phyloP scores from a whole-genome alignment of 164 flowering plant genomes.

The Macadamia tetraphylla region DNA sequence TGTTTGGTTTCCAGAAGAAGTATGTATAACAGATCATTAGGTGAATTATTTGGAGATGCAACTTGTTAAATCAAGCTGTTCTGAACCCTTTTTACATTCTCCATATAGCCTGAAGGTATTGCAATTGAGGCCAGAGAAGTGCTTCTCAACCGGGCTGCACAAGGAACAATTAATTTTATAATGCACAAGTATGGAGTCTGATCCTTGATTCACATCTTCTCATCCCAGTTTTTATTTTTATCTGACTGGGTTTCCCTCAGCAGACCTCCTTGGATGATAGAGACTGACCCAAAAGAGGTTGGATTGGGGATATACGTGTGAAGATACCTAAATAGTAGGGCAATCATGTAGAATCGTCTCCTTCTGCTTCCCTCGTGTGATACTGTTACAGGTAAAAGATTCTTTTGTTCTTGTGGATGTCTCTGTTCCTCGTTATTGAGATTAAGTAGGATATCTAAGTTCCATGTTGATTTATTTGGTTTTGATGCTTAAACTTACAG shows the following conservation, averaged over 20 bases:
- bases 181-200: slow-evolving; percentile 70
- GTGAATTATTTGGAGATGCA: background rate
- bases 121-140: slow-evolving; percentile 76
- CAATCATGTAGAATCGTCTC: background rate
- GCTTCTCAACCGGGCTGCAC: slow-evolving; percentile 76
- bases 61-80: background rate
- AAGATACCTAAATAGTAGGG: background rate
- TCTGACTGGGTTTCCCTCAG: background rate
- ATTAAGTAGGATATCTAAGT: background rate
- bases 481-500: background rate
- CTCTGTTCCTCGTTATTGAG: background rate
- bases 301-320: slow-evolving; percentile 77
- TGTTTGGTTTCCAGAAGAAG: slow-evolving; percentile 99
- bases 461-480: background rate
- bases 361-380: too few relatives aligned
- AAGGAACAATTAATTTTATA: slow-evolving; percentile 81
- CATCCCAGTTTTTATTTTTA: background rate
- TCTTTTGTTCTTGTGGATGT: too few relatives aligned
- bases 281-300: slow-evolving; percentile 76
- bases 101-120: slow-evolving; percentile 77
- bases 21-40: slow-evolving; percentile 11
- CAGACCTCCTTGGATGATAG: slow-evolving; percentile 98
- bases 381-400: too few relatives aligned
- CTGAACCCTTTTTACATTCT: background rate
- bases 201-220: background rate